A percentile compares a stretch with the other conserved stretches of the same genome.
Evolutionary conservation across 2,329 filamentous ascomycete species (phyloP).

Genomic region (Ophiostoma triangulosporum): DNA sequence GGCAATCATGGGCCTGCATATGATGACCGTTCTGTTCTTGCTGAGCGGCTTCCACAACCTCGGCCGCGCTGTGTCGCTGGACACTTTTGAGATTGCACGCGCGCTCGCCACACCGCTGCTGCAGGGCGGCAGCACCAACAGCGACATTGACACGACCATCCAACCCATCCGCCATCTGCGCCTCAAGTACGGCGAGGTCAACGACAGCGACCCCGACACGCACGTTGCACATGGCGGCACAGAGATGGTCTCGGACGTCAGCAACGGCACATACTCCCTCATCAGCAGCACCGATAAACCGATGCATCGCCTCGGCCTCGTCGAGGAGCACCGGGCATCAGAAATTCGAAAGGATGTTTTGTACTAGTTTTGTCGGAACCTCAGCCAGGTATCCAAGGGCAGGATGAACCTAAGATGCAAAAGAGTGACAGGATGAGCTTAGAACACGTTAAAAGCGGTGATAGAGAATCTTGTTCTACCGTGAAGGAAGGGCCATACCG

Average conservation of each 20-base stretch:
- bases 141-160: not conserved
- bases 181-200: not conserved
- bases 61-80: conserved; percentile 1
- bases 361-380: too few species aligned
- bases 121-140: conserved; percentile 1
- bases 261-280: not conserved
- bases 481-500: too few species aligned
- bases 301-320: not conserved
- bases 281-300: too few species aligned
- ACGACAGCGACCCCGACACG: not conserved
- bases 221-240: not conserved
- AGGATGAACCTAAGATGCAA: too few species aligned
- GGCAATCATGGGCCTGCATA: not conserved
- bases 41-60: not conserved
- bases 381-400: too few species aligned
- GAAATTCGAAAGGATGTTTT: not conserved
- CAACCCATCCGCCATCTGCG: not conserved
- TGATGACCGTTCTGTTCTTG: not conserved
- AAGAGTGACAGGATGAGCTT: too few species aligned
- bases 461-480: too few species aligned
- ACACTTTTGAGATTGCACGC: conserved; percentile 3
- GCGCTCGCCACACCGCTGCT: conserved; percentile 1
- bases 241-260: not conserved
- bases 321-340: not conserved
- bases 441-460: too few species aligned